Percentiles rank a stretch among this genome's conserved stretches.
Conservation (phyloP, 2,329 filamentous ascomycete genomes). For the Penicillium psychrosexuale region DNA sequence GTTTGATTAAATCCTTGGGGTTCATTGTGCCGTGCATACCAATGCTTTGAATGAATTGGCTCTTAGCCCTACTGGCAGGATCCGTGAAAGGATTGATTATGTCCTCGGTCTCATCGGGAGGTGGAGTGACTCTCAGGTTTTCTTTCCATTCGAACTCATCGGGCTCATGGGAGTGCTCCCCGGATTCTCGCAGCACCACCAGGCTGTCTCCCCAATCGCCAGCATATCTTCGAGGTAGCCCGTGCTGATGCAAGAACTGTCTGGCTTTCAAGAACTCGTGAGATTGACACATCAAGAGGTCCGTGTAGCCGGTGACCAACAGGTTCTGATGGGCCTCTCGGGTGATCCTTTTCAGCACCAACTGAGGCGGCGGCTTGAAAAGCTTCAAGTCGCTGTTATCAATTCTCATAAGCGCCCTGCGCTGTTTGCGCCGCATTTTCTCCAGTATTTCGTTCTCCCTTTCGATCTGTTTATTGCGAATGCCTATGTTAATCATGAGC, state of each 20-base stretch:
- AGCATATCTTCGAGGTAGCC: conserved; percentile 28
- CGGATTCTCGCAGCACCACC: conserved; percentile 14
- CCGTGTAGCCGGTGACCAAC: conserved; percentile 6
- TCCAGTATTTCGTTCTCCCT: conserved; percentile 29
- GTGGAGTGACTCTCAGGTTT: conserved; percentile 3
- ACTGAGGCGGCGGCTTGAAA: conserved; percentile 24
- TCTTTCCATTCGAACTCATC: conserved; percentile 21
- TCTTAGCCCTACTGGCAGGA: neutral
- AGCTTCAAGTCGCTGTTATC: conserved; percentile 31
- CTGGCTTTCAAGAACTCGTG: conserved; percentile 33
- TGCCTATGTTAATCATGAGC: conserved; percentile 14
- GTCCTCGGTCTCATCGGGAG: neutral
- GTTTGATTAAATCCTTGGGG: neutral
- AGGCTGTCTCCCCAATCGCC: conserved; percentile 35
- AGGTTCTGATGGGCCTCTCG: conserved; percentile 15
- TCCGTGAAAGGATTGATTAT: neutral
- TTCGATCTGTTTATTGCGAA: conserved; percentile 27
- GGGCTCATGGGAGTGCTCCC: neutral
- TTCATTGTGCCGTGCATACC: neutral
- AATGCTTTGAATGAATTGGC: neutral
- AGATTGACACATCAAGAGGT: conserved; percentile 30
- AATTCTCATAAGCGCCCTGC: conserved; percentile 29
- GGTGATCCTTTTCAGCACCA: conserved; percentile 29
- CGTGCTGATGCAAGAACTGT: conserved; percentile 30
- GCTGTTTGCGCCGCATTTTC: conserved; percentile 37